phyloP scores from a whole-genome alignment of 1,139 yeast genomes.

The Yamadazyma friedrichii region DNA sequence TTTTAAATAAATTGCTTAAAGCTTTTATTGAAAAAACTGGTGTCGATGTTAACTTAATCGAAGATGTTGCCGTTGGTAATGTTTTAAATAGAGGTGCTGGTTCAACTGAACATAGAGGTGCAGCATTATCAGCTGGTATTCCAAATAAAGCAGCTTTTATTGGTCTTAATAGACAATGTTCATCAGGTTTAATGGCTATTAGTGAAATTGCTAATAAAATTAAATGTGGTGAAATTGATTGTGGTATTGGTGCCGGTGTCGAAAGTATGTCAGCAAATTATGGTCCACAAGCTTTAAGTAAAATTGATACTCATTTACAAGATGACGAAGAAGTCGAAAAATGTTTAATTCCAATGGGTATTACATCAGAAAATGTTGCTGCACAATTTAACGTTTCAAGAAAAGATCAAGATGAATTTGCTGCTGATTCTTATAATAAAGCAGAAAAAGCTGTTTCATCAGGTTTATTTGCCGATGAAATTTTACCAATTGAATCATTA shows the following conservation, averaged over 20 bases:
- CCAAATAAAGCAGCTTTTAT: conserved; percentile 66
- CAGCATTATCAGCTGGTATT: conserved; percentile 47
- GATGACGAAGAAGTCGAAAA: conserved; percentile 31
- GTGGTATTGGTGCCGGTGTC: conserved; percentile 90
- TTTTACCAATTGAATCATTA: conserved; percentile 68
- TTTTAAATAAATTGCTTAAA: conserved; percentile 61
- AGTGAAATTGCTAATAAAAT: conserved; percentile 89
- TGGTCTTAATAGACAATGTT: conserved; percentile 90
- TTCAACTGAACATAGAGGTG: conserved; percentile 90
- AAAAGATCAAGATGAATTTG: conserved; percentile 78
- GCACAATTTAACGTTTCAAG: conserved; percentile 63
- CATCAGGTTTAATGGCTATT: conserved; percentile 89
- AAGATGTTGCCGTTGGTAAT: conserved; percentile 85
- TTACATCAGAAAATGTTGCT: conserved; percentile 45
- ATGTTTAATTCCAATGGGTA: conserved; percentile 73
- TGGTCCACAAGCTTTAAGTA: conserved; percentile 69
- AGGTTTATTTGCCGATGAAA: conserved; percentile 84
- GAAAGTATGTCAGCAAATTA: conserved; percentile 89
- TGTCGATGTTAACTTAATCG: conserved; percentile 66
- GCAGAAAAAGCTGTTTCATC: conserved; percentile 70
- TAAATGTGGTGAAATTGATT: conserved; percentile 78
- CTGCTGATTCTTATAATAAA: conserved; percentile 79
- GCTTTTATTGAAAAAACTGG: conserved; percentile 60
- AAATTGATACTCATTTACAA: conserved; percentile 50
- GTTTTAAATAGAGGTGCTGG: conserved; percentile 91